phyloP scores from a whole-genome alignment of 2,329 filamentous ascomycete genomes.

The Cercospora janseana region DNA sequence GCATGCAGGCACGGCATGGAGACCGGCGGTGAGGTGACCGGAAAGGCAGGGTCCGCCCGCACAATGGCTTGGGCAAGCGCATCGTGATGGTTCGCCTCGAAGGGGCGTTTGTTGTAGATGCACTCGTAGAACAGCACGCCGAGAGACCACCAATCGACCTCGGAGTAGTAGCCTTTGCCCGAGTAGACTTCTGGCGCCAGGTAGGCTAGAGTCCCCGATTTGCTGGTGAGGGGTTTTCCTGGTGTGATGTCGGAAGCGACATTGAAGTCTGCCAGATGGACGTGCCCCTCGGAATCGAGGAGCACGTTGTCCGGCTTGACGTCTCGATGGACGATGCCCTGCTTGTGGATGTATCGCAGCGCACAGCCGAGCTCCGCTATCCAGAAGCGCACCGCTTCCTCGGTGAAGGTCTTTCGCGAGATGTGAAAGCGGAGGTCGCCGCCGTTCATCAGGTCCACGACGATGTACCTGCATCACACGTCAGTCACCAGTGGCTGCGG shows the following conservation, averaged over 20 bases:
- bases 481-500: slow-evolving; percentile 32
- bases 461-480: slow-evolving; percentile 64
- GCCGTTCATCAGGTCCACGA: slow-evolving; percentile 97
- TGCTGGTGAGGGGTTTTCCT: slow-evolving; percentile 82
- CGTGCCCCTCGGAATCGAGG: slow-evolving; percentile 84
- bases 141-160: slow-evolving; percentile 98
- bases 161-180: slow-evolving; percentile 81
- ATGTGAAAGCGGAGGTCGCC: slow-evolving; percentile 97
- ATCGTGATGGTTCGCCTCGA: slow-evolving; percentile 84
- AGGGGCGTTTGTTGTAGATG: slow-evolving; percentile 98
- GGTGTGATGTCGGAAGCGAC: slow-evolving; percentile 91
- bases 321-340: slow-evolving; percentile 87
- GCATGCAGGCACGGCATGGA: slow-evolving; percentile 85
- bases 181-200: slow-evolving; percentile 93
- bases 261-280: slow-evolving; percentile 98
- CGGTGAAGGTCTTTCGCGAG: slow-evolving; percentile 94
- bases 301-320: slow-evolving; percentile 91
- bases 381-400: slow-evolving; percentile 96
- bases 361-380: slow-evolving; percentile 92
- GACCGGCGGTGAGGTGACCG: slow-evolving; percentile 88
- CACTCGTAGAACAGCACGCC: slow-evolving; percentile 99
- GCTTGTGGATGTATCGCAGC: slow-evolving; percentile 77
- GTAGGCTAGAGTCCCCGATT: slow-evolving; percentile 94
- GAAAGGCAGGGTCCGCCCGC: slow-evolving; percentile 79
- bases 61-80: slow-evolving; percentile 76